Conservation (phyloP, 164 flowering plant genomes). For the grape (Vitis vinifera) region ASM3070453v1 NC_081820.1:19137501-19138000, state of each 20-base stretch:
- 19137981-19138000: too few species aligned
- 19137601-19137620: too few species aligned
- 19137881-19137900: conserved; percentile 4
- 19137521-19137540: conserved; percentile 16
- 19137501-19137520: background rate
- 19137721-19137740: too few species aligned
- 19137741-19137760: background rate
- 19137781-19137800: background rate
- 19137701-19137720: background rate
- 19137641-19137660: background rate
- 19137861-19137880: background rate
- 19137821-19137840: conserved; percentile 5
- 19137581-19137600: conserved; percentile 31
- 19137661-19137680: background rate
- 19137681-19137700: background rate
- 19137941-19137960: too few species aligned
- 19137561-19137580: conserved; percentile 23
- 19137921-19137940: background rate
- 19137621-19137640: too few species aligned
- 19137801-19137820: background rate
- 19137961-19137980: too few species aligned
- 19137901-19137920: background rate
- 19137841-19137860: background rate
- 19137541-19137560: conserved; percentile 67
- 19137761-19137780: background rate